Conservation (phyloP, 169 alveolate genomes). For the Babesia bovis region DNA sequence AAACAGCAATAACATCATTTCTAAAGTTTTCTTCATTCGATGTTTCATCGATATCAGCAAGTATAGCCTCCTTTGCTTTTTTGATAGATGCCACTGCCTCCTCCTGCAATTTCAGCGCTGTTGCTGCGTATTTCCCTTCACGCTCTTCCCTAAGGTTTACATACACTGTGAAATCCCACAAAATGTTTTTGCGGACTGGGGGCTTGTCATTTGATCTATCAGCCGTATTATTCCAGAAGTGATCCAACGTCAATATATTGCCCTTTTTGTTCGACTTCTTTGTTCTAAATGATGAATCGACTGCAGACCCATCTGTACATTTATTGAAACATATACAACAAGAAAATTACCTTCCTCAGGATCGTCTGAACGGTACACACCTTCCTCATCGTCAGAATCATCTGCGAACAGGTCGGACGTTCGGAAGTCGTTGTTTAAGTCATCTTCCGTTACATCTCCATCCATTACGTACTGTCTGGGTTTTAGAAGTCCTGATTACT, state of each 20-base stretch:
- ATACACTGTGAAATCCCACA: conserved; percentile 63
- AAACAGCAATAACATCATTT: conserved; percentile 12
- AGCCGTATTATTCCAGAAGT: conserved; percentile 47
- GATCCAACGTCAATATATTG: conserved; percentile 15
- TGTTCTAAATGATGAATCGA: neutral
- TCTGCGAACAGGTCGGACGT: conserved; percentile 56
- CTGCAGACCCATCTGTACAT: conserved; percentile 11
- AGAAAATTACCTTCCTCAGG: conserved; percentile 9
- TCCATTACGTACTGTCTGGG: neutral
- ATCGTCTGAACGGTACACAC: conserved; percentile 13
- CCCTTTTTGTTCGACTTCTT: conserved; percentile 21
- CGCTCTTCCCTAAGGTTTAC: conserved; percentile 48
- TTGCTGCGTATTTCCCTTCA: conserved; percentile 23
- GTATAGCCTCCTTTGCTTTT: conserved; percentile 32
- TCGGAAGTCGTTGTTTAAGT: neutral
- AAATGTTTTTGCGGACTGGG: conserved; percentile 17
- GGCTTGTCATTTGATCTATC: conserved; percentile 17
- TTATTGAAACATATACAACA: neutral
- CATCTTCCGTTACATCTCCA: neutral
- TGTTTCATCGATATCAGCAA: conserved; percentile 17
- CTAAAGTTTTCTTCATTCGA: neutral
- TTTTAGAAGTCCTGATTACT: neutral
- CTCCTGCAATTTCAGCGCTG: conserved; percentile 27
- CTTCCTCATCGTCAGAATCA: conserved; percentile 61
- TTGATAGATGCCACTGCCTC: conserved; percentile 38